Percentiles rank a stretch among this genome's conserved stretches.
Evolutionary conservation across 805 yeast genomes (phyloP).

Genomic region (Myxozyma melibiosi): DNA sequence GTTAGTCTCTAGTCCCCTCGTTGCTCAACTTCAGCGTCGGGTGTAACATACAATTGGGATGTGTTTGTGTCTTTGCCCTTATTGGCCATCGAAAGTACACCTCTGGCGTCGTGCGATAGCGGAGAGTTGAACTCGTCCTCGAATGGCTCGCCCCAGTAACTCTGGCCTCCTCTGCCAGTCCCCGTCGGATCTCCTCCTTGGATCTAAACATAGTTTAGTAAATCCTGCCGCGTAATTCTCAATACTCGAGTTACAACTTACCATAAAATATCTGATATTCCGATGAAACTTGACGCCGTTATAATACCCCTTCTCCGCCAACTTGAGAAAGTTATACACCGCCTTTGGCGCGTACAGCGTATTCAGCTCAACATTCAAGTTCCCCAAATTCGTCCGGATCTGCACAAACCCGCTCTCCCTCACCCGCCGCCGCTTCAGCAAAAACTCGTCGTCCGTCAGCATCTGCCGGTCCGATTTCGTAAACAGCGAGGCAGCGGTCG

Average conservation of each 20-base stretch:
- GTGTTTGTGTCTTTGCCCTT: constrained; percentile 94
- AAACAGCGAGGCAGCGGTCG: constrained; percentile 39
- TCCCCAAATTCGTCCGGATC: constrained; percentile 38
- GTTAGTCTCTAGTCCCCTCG: no score
- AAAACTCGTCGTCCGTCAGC: constrained; percentile 36
- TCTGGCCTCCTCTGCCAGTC: constrained; percentile 41
- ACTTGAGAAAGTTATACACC: constrained; percentile 51
- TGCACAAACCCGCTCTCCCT: constrained; percentile 38
- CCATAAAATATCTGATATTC: constrained; percentile 41
- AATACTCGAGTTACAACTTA: not conserved
- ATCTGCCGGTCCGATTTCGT: constrained; percentile 36
- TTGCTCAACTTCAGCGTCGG: no score
- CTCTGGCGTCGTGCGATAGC: constrained; percentile 75
- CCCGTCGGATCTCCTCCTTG: constrained; percentile 46
- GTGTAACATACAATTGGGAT: constrained; percentile 61
- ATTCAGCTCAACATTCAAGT: constrained; percentile 62
- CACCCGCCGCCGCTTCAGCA: constrained; percentile 38
- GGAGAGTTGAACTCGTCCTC: constrained; percentile 55
- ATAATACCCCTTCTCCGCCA: constrained; percentile 47
- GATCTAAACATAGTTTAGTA: constrained; percentile 24
- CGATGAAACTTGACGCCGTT: constrained; percentile 41
- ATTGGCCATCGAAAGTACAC: constrained; percentile 87
- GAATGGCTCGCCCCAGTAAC: constrained; percentile 38
- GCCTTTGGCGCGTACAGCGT: constrained; percentile 64
- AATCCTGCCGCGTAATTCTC: not conserved